A percentile compares a stretch with the other conserved stretches of the same genome.
phyloP scores from a whole-genome alignment of 805 yeast genomes.

The Metschnikowia kunwiensis region DNA sequence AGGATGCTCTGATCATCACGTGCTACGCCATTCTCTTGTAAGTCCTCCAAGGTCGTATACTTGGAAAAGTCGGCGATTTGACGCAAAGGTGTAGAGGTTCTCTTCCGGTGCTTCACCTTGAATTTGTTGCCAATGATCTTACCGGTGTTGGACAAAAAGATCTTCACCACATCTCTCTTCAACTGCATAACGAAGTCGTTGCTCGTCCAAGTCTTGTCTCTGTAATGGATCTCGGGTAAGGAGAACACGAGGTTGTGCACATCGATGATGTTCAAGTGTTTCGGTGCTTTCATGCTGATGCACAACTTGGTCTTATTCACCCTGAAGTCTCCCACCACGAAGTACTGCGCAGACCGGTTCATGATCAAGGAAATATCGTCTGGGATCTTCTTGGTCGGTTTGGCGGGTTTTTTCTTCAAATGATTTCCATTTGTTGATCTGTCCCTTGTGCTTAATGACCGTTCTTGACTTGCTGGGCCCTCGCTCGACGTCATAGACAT shows the following conservation, averaged over 20 bases:
- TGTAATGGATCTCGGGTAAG: conserved; percentile 51
- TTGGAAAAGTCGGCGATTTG: conserved; percentile 39
- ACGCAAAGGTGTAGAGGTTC: conserved; percentile 31
- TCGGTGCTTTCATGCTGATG: conserved; percentile 75
- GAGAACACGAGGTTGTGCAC: conserved; percentile 68
- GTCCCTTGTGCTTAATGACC: background rate
- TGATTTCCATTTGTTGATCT: background rate
- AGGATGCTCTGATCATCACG: no score
- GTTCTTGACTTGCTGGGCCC: background rate
- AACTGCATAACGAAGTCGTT: conserved; percentile 62
- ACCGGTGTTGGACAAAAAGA: conserved; percentile 66
- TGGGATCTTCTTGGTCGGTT: background rate
- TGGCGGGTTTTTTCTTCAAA: background rate
- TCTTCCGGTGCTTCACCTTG: conserved; percentile 33
- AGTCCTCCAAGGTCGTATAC: conserved; percentile 37
- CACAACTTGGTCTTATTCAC: conserved; percentile 42
- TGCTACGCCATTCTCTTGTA: conserved; percentile 33
- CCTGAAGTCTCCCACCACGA: conserved; percentile 37
- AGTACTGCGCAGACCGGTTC: conserved; percentile 41
- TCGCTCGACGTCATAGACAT: conserved; percentile 4
- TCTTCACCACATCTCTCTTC: conserved; percentile 59
- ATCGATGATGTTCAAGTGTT: conserved; percentile 65
- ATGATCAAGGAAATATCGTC: conserved; percentile 43
- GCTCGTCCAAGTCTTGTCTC: conserved; percentile 67
- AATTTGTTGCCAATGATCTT: conserved; percentile 77